Base-by-base conservation (phyloP, 2,329 filamentous ascomycete species). In the Colletotrichum cuscutae region DNA sequence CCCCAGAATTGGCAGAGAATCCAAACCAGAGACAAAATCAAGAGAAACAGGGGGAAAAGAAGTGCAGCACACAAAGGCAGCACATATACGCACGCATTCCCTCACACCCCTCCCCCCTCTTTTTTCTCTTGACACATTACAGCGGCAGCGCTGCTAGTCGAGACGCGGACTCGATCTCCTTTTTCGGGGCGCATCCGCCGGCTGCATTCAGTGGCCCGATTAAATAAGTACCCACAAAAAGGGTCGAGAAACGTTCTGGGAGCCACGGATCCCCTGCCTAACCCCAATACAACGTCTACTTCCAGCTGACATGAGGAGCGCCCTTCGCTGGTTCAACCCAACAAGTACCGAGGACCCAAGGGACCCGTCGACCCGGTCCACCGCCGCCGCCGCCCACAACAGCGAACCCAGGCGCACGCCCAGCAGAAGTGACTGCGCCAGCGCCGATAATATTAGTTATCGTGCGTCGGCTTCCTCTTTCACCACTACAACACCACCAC, bases 371-470 rank as follows among this genome's bases (percentile, higher is more conserved):
- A 74, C 64, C 67, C 75, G 75, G 75, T 76, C 75, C 73, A 74
- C 75, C 62, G 68, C 68, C 64, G 60, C 74, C 65, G 73, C 74
- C 75, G 68, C 74, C 65, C 71, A 73, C 71, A 73, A 73, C 71
- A 74, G 46, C 60, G 54, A 65, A 37, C 64, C 68, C 60, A 72
- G 52, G 69, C 72, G 59, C 60, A 72, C 68, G 54, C 63, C 64
- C 64, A 64, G 49, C 54, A 62, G 69, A 73, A 69, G 49, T 54
- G 71, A 72, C 71, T 63, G 49, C 62, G 71, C 71, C 71, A 73
- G 71, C 71, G 71, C 75, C 79, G 80, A 78, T 80, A 82, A 80
- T 80, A 82, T 77, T 83, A 81, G 76, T 81, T 81, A 79, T 82
- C 81, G 76, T 82, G 81, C 76, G 77, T 82, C 79, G 79, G 68